Percentiles rank a stretch among this genome's conserved stretches.
These are phyloP conservation scores for Salix koriyanagi DNA, from an alignment of 345 rosid species.

Conservation along the genomic window DNA sequence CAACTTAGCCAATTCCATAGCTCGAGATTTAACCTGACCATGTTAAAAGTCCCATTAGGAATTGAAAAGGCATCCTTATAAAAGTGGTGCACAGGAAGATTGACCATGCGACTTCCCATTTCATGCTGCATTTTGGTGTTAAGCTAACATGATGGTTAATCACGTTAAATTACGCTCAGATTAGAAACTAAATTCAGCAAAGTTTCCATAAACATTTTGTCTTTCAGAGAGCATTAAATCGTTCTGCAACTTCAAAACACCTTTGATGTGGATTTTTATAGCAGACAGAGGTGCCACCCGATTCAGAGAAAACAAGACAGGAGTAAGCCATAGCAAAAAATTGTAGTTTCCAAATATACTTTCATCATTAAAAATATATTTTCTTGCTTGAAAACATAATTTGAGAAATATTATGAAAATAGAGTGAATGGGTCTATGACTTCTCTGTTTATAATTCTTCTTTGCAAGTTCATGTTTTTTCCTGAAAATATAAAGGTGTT, in stretches of 20 bases:
- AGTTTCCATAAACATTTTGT: neutral
- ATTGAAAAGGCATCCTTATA: neutral
- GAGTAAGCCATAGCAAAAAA: too few species aligned
- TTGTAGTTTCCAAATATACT: neutral
- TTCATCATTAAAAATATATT: neutral
- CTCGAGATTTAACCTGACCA: slow-evolving; percentile 65
- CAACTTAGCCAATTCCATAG: slow-evolving; percentile 61
- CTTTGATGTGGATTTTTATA: neutral
- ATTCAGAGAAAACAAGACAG: neutral
- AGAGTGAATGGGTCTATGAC: too few species aligned
- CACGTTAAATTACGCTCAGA: neutral
- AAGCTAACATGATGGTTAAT: neutral
- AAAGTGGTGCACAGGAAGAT: neutral
- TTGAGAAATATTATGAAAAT: too few species aligned
- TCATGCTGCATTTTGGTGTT: neutral
- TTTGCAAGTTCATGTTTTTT: neutral
- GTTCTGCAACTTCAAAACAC: neutral
- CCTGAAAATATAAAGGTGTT: neutral
- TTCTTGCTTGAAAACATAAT: neutral
- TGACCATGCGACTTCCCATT: neutral
- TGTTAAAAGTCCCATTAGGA: neutral
- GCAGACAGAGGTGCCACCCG: neutral
- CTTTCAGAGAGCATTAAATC: neutral
- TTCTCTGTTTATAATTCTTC: neutral
- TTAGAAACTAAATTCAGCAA: neutral